Evolutionary conservation across 495 filamentous ascomycete species (phyloP).

Genomic region (Aspergillus nanangensis): DNA sequence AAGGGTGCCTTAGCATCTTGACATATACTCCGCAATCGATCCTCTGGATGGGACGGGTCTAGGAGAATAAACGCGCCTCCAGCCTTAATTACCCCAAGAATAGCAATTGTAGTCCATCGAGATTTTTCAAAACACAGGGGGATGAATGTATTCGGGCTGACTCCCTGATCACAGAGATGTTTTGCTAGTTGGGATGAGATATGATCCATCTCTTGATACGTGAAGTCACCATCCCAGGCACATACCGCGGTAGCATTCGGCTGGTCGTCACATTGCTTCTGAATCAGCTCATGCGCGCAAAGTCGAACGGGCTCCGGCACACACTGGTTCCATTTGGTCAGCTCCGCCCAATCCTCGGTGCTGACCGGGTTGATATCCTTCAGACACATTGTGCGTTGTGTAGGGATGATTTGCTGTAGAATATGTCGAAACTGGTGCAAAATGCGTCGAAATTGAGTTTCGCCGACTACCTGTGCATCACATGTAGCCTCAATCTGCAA

Average conservation of each 20-base stretch:
- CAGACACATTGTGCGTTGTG: neutral
- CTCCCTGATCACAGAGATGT: constrained; percentile 17
- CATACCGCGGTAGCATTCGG: constrained; percentile 18
- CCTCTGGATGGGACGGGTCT: constrained; percentile 23
- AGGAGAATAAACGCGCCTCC: constrained; percentile 25
- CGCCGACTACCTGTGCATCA: neutral
- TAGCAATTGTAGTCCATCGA: constrained; percentile 1
- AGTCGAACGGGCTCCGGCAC: constrained; percentile 16
- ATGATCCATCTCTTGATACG: constrained; percentile 24
- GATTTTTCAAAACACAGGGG: constrained; percentile 40
- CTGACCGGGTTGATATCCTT: constrained; percentile 8
- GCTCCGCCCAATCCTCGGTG: constrained; percentile 9
- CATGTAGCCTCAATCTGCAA: neutral
- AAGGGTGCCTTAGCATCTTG: neutral
- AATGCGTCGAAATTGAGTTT: neutral
- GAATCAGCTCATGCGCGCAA: constrained; percentile 26
- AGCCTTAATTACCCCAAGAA: constrained; percentile 1
- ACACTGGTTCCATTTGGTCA: constrained; percentile 26
- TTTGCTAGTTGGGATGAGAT: constrained; percentile 24
- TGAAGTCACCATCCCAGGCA: constrained; percentile 21
- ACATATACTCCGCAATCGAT: neutral
- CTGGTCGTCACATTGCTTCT: constrained; percentile 9
- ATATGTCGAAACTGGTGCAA: neutral
- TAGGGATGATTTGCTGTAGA: no score
- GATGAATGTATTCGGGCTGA: constrained; percentile 24